Evolutionary conservation across 805 yeast species (phyloP).

Genomic region (Teunomyces pallodes): DNA sequence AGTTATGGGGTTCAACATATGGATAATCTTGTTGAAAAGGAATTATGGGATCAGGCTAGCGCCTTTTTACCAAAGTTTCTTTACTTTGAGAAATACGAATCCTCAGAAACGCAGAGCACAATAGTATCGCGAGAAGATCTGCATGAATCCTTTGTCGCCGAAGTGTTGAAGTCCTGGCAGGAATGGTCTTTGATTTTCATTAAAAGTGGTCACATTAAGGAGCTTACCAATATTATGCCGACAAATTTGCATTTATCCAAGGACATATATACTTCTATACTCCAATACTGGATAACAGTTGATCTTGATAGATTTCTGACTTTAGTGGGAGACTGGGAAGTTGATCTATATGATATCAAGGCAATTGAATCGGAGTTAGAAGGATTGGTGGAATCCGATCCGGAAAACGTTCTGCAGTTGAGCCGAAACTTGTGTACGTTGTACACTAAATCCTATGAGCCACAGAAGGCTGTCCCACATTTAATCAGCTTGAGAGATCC

Average conservation of each 20-base stretch:
- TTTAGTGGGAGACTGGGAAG: constrained; percentile 57
- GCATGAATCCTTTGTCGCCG: constrained; percentile 17
- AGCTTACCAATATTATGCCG: constrained; percentile 60
- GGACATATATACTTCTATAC: constrained; percentile 38
- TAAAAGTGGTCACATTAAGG: constrained; percentile 42
- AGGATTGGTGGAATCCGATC: constrained; percentile 31
- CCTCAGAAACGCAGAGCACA: constrained; percentile 33
- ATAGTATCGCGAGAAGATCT: constrained; percentile 15
- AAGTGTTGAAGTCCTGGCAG: constrained; percentile 54
- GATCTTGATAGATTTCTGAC: constrained; percentile 33
- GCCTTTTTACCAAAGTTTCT: constrained; percentile 37
- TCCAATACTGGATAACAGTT: constrained; percentile 44
- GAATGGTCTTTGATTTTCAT: constrained; percentile 56
- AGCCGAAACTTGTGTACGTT: constrained; percentile 49
- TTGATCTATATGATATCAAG: constrained; percentile 45
- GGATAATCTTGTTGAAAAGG: constrained; percentile 38
- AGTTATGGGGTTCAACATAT: constrained; percentile 60
- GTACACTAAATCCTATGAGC: constrained; percentile 57
- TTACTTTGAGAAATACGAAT: constrained; percentile 15
- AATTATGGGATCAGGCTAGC: constrained; percentile 58
- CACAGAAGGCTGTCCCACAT: constrained; percentile 62
- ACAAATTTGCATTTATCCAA: constrained; percentile 28
- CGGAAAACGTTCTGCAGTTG: constrained; percentile 14
- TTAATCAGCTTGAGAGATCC: constrained; percentile 56
- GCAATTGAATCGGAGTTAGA: constrained; percentile 47